Evolutionary conservation across 345 rosid species (phyloP).

Genomic region (Hevea brasiliensis): DNA sequence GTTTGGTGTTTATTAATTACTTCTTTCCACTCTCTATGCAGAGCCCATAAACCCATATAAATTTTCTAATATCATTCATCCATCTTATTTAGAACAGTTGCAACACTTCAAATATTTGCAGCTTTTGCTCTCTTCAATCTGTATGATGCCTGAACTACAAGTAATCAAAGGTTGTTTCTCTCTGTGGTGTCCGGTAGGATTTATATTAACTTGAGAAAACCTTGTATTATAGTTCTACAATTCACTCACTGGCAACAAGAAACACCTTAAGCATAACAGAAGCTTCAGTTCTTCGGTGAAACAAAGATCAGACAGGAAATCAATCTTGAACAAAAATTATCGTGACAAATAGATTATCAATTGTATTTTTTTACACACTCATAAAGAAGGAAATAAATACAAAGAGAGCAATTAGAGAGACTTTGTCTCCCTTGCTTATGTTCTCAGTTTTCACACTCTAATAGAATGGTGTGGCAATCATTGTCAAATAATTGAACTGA

Average conservation of each 20-base stretch:
- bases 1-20: too few species aligned
- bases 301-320: neutral
- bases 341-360: constrained; percentile 21
- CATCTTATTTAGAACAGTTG: too few species aligned
- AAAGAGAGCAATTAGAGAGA: constrained; percentile 30
- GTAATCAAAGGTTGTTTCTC: neutral
- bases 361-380: constrained; percentile 36
- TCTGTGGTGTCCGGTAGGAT: neutral
- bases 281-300: neutral
- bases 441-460: constrained; percentile 22
- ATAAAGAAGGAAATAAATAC: constrained; percentile 30
- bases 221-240: neutral
- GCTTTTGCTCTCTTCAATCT: too few species aligned
- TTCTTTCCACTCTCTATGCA: too few species aligned
- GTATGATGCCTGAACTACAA: neutral
- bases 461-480: constrained; percentile 20
- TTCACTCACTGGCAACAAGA: neutral
- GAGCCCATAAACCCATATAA: too few species aligned
- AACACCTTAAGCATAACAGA: neutral
- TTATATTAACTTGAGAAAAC: too few species aligned
- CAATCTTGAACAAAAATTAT: constrained; percentile 5
- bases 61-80: too few species aligned
- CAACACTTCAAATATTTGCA: too few species aligned
- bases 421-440: constrained; percentile 39
- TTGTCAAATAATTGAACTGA: constrained; percentile 35